Evolutionary conservation across 495 filamentous ascomycete species (phyloP), one percentile per base, ranked within the genome.

Genomic region (Daldinia loculata): DNA sequence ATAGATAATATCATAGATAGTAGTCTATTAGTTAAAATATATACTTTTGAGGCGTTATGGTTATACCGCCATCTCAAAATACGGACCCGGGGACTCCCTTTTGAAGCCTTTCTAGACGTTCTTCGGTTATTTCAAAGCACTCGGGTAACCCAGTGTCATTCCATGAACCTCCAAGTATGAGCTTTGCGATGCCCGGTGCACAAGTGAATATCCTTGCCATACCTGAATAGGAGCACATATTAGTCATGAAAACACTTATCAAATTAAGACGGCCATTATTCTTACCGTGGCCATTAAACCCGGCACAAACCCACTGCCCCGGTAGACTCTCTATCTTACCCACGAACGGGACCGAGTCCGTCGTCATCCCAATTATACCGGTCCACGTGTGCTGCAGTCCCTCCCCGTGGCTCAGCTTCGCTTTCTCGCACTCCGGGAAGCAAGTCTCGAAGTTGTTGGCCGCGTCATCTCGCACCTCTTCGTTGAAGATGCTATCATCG

Each of bases 161-260:
- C 76, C 76, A 78, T 9, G 72, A 39, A 6, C 72, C 74, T 1
- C 74, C 74, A 0, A 72, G 69, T n/a, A 78, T 72, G 27, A 76
- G 63, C 34, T 71, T 74, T 4, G 68, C 74, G 17, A 74, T 41
- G 6, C 71, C 76, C 0, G 71, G 74, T 0, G 69, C 76, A 38
- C 67, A 75, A 3, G 71, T 78, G 59, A 78, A 78, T 62, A 78
- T 78, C 45, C 76, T 71, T 22, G 74, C 76, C 76, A 75, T 75
- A 12, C 74, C 69, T 75, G n/a, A 6, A 19, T 30, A 61, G n/a
- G 4, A 59, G n/a, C 34, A 27, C 12, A 14, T 4, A 22, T 66
- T 45, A 70, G 68, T 22, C 53, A 52, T 15, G 50, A 15, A 6
- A 2, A 29, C 2, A 48, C 2, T 8, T 22, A 48, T 48, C 8